These are phyloP conservation scores for Fusarium sp. DNA, from an alignment of 2,329 filamentous ascomycete genomes.

Conservation along the genomic window DNA sequence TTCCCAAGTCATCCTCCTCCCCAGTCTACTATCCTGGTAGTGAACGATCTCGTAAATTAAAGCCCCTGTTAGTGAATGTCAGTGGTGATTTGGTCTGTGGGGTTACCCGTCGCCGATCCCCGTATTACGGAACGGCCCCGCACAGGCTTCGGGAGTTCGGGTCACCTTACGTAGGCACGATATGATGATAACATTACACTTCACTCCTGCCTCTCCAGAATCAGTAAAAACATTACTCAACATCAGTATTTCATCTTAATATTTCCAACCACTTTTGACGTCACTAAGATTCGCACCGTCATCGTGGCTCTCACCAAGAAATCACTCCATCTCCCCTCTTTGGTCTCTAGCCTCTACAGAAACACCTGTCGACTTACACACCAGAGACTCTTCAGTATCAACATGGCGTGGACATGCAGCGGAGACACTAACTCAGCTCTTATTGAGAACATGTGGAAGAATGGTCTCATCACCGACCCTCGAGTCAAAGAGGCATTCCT, in stretches of 20 bases:
- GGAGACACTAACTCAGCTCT: constrained; percentile 79
- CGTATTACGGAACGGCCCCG: constrained; percentile 39
- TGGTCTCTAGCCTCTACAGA: neutral
- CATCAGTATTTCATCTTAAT: too few species aligned
- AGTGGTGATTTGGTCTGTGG: constrained; percentile 24
- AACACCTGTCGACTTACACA: constrained; percentile 10
- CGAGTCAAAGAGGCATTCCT: constrained; percentile 84
- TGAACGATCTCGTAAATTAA: neutral
- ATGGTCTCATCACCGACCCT: constrained; percentile 77
- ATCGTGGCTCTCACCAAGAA: constrained; percentile 27
- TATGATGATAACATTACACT: constrained; percentile 31
- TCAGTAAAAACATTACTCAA: neutral
- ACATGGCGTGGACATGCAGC: constrained; percentile 91
- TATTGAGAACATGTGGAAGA: constrained; percentile 78
- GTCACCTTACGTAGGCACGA: neutral
- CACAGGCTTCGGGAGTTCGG: constrained; percentile 34
- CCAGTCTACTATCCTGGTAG: neutral
- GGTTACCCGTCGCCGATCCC: constrained; percentile 37
- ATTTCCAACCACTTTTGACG: too few species aligned
- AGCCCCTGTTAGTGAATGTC: constrained; percentile 20
- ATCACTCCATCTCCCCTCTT: neutral
- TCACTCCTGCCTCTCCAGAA: neutral
- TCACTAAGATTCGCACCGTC: neutral
- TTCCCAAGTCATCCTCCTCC: neutral
- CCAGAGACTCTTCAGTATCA: constrained; percentile 32